Base-by-base conservation (phyloP, 495 filamentous ascomycete genomes). In the Penicillium dipodomyicola region DNA sequence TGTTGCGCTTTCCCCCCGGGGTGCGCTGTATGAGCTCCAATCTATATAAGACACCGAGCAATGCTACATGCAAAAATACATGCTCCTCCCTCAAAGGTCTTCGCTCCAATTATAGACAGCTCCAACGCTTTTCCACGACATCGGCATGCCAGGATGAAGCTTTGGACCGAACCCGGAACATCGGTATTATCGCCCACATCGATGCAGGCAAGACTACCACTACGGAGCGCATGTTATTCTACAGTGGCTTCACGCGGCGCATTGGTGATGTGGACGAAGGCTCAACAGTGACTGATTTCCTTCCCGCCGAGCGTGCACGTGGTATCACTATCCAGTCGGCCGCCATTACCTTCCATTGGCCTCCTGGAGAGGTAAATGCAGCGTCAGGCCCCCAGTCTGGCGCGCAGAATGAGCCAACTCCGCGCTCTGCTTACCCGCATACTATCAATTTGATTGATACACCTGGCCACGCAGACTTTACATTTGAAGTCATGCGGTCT, bases 151-250 rank as follows among this genome's bases (percentile, higher is more conserved):
- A 74, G 47, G 58, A 50, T 12, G 67, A 70, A 14, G 58, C 71
- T 48, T 69, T 87, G 23, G 73, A 77, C 42, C 80, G 73, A 46
- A 94, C 92, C 48, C 80, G 94, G 57, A 99, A 99, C 68, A 97
- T 99, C 73, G 95, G 95, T 39, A 99, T 99, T 58, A 96, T 99
- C 70, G 95, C 95, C 37, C 95, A 99, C 72, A 96, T 97, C 58
- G 95, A 97, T 84, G 95, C 95, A 45, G 94, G 95, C 46, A 99
- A 99, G 80, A 99, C 95, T 8, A 99, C 95, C 0, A 99, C 95
- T 0, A 97, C 95, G 5, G 95, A 99, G 83, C 92, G 96, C 50
- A 97, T 97, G 94, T 88, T 99, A 66, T 97, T 93, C 64, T 96
- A 97, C 68, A 95, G 92, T 61, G 94, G 95, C 6, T 86, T 89